phyloP scores from a whole-genome alignment of 805 yeast genomes.

The Suhomyces kilbournensis region DNA sequence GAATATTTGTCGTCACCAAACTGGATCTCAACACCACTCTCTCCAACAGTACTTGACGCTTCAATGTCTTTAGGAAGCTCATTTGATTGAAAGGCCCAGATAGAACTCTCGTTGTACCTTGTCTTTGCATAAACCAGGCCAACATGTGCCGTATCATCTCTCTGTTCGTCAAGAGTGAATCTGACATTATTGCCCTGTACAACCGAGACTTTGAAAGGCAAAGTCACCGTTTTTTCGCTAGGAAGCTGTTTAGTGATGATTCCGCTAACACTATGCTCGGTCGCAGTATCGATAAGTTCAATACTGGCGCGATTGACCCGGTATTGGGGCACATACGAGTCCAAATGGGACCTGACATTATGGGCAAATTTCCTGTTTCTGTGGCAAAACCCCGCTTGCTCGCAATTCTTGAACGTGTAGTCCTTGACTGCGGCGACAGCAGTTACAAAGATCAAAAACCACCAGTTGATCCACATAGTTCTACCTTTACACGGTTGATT shows the following conservation, averaged over 20 bases:
- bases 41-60: neutral
- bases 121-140: conserved; percentile 15
- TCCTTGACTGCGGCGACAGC: conserved; percentile 47
- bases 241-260: conserved; percentile 42
- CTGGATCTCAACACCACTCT: neutral
- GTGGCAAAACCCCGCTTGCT: conserved; percentile 77
- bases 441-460: neutral
- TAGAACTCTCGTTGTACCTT: conserved; percentile 58
- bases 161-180: conserved; percentile 62
- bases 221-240: conserved; percentile 17
- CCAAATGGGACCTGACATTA: conserved; percentile 10
- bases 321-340: conserved; percentile 18
- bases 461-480: conserved; percentile 1
- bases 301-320: conserved; percentile 20
- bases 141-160: conserved; percentile 15
- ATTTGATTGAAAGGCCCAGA: conserved; percentile 50
- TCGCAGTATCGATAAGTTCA: conserved; percentile 1
- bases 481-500: neutral
- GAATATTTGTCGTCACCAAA: neutral
- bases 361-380: conserved; percentile 71
- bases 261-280: conserved; percentile 41
- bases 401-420: conserved; percentile 73
- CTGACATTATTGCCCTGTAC: conserved; percentile 58
- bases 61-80: neutral
- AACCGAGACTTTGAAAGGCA: conserved; percentile 60